Percentiles rank a stretch among this genome's conserved stretches.
These are phyloP conservation scores for Lecanicillium sp. DNA, from an alignment of 2,329 filamentous ascomycete species.

Conservation along the genomic window DNA sequence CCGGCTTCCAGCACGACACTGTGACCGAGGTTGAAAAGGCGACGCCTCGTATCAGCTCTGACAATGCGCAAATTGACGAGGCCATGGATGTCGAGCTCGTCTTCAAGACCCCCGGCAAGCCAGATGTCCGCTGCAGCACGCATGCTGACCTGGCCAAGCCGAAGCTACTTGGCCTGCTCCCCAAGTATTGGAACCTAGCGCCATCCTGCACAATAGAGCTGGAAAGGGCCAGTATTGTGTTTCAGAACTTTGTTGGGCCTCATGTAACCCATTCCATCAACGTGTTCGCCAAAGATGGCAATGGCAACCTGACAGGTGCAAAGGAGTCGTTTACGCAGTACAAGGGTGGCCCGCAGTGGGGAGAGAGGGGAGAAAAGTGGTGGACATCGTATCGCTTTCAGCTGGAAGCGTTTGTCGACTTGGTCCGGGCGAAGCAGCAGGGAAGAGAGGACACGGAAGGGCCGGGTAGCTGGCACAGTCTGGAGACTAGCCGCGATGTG, in stretches of 20 bases:
- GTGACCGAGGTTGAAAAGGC: background rate
- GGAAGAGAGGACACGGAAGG: background rate
- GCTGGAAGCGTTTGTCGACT: constrained; percentile 5
- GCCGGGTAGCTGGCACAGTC: background rate
- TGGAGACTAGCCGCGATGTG: constrained; percentile 2
- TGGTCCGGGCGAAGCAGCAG: background rate
- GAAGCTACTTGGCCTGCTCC: constrained; percentile 1
- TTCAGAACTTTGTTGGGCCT: constrained; percentile 1
- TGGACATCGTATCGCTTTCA: constrained; percentile 4
- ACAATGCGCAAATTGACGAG: constrained; percentile 4
- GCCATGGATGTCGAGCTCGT: constrained; percentile 1
- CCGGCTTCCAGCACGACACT: background rate
- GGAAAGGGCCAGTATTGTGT: background rate
- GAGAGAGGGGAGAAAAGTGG: constrained; percentile 2
- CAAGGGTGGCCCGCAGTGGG: constrained; percentile 1
- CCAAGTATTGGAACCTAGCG: constrained; percentile 4
- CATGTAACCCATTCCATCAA: background rate
- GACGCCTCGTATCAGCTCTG: background rate
- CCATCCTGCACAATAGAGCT: constrained; percentile 1
- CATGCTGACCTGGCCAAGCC: constrained; percentile 3
- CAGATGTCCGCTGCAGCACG: background rate
- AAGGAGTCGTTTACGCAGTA: background rate
- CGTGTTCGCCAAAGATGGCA: background rate
- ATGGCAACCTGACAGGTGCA: background rate
- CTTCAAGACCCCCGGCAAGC: background rate